phyloP scores from a whole-genome alignment of 306 rosid species.

The Astragalus glycyphyllos region DNA sequence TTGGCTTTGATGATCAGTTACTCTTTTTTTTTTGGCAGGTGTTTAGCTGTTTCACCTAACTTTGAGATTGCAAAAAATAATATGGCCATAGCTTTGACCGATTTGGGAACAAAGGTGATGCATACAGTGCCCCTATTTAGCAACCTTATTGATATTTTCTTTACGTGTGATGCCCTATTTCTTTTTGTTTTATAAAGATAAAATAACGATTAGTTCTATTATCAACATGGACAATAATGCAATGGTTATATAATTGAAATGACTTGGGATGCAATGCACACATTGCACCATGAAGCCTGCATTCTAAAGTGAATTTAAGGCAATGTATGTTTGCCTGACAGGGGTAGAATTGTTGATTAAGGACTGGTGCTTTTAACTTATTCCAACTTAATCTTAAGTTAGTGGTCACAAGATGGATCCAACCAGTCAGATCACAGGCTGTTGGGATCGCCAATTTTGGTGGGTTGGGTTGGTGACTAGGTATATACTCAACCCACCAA shows the following conservation, averaged over 20 bases:
- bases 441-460: not conserved
- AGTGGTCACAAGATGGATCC: not conserved
- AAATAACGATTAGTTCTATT: not conserved
- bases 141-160: not conserved
- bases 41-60: constrained; percentile 96
- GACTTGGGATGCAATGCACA: constrained; percentile 26
- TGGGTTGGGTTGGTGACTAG: not conserved
- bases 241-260: constrained; percentile 30
- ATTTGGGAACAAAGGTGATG: constrained; percentile 95
- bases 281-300: not conserved
- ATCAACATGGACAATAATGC: constrained; percentile 17
- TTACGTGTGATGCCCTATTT: constrained; percentile 19
- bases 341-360: not conserved
- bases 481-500: not conserved
- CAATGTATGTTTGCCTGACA: not conserved
- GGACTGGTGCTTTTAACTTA: constrained; percentile 3
- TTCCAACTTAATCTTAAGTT: constrained; percentile 1
- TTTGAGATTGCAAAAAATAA: constrained; percentile 99
- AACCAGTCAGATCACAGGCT: not conserved
- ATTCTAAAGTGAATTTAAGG: not conserved
- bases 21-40: constrained; percentile 65
- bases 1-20: constrained; percentile 29
- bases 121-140: not conserved
- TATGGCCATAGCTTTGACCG: constrained; percentile 99
- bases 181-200: not conserved